Base-by-base conservation (phyloP, 208 protist species). In the Acanthamoeba royreba region DNA sequence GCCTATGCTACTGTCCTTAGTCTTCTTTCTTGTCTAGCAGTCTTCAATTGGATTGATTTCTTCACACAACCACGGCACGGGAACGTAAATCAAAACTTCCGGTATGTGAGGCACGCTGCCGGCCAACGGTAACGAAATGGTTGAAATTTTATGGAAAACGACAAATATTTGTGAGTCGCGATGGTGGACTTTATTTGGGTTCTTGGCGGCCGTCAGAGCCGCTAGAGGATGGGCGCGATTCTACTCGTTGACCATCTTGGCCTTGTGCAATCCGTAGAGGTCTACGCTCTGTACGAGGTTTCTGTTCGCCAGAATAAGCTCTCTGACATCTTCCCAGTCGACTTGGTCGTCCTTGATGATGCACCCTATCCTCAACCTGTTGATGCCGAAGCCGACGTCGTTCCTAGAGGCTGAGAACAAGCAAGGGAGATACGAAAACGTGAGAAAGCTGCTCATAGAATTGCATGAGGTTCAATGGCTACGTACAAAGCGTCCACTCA, bases 301-400 rank as follows among this genome's bases (percentile, higher is more conserved):
- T 42, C 35, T 90, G 83, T 90, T 90, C 25, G 53, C 55, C 31
- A 90, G 55, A 2, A 90, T 69, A 38, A 90, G 83, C 22, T 90
- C 83, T 38, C 40, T 69, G 1, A 72, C 2, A 52, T 90, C 83
- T 35, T 90, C 83, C 83, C 83, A 90, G 83, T 90, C 83, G 11
- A 90, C 55, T 33, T 66, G 28, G 49, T 90, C 83, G 33, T 90
- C 83, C 55, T 90, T 90, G 49, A 90, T 90, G 35, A 90, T 90
- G 53, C 47, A 61, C 9, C 83, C 83, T 31, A 90, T 90, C 4
- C 55, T 90, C 83, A 90, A 38, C 83, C 83, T 63, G 83, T 90
- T 90, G 52, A 90, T 90, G 22, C 83, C 83, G n/a, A 90, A 90
- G 83, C 83, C 83, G 19, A 90, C 83, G 22, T 90, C 83, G 53